phyloP scores from a whole-genome alignment of 1,284 basidiomycete genomes.

The Puccinia hordei region DNA sequence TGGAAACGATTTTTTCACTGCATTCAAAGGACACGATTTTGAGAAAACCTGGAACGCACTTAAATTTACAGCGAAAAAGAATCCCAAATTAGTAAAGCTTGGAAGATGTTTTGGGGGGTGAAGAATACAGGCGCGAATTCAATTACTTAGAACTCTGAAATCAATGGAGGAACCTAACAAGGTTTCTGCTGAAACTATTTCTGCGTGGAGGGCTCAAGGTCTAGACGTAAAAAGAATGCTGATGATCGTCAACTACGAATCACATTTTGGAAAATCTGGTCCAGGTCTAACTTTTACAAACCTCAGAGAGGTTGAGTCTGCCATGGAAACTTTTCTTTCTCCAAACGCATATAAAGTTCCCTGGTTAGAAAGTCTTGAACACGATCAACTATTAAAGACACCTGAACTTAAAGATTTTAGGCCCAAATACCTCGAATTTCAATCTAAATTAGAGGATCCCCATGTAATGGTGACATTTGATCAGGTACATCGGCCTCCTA shows the following conservation, averaged over 20 bases:
- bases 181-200: background rate
- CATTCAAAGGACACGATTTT: background rate
- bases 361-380: background rate
- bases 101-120: background rate
- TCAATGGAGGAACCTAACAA: background rate
- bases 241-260: background rate
- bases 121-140: background rate
- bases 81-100: background rate
- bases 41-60: background rate
- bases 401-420: background rate
- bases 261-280: background rate
- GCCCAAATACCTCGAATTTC: background rate
- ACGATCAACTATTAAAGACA: background rate
- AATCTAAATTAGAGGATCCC: too few relatives aligned
- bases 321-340: background rate
- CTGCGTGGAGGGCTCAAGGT: slow-evolving; percentile 9
- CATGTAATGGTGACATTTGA: too few relatives aligned
- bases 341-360: background rate
- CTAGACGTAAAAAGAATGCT: slow-evolving; percentile 1
- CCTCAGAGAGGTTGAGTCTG: background rate
- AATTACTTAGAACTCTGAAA: background rate
- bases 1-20: background rate
- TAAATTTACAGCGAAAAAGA: background rate
- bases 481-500: too few relatives aligned
- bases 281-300: background rate